Evolutionary conservation across 768 basidiomycete genomes (phyloP).

Genomic region (Panaeolus cyanescens): DNA sequence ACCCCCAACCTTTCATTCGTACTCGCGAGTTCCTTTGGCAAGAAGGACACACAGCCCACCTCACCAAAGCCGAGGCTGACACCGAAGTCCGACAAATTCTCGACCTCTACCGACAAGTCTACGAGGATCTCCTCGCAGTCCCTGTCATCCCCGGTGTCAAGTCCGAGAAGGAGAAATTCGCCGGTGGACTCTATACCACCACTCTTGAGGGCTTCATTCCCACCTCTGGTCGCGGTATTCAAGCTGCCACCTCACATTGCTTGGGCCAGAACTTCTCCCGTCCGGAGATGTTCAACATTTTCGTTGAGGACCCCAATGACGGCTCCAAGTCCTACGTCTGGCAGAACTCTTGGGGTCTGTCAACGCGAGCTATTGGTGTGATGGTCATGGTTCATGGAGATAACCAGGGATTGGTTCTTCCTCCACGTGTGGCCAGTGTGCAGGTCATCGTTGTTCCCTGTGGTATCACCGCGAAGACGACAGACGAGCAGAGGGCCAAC

Average conservation of each 20-base stretch:
- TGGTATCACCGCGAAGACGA: slow-evolving; percentile 87
- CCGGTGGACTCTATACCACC: slow-evolving; percentile 96
- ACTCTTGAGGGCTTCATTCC: slow-evolving; percentile 98
- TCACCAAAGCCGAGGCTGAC: slow-evolving; percentile 89
- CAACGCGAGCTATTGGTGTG: slow-evolving; percentile 94
- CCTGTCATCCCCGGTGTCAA: slow-evolving; percentile 97
- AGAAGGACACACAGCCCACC: slow-evolving; percentile 96
- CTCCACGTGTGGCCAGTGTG: slow-evolving; percentile 92
- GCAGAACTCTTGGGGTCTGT: slow-evolving; percentile 99
- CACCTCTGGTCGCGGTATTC: slow-evolving; percentile 95
- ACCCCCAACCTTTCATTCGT: slow-evolving; percentile 98
- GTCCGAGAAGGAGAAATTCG: slow-evolving; percentile 99
- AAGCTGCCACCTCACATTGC: slow-evolving; percentile 97
- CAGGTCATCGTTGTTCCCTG: slow-evolving; percentile 94
- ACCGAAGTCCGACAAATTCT: slow-evolving; percentile 91
- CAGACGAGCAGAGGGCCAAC: slow-evolving; percentile 61
- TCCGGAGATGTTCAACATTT: slow-evolving; percentile 96
- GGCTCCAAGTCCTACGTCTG: slow-evolving; percentile 76
- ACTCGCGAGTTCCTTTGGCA: slow-evolving; percentile 99
- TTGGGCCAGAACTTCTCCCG: slow-evolving; percentile 98
- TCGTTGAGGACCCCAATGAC: slow-evolving; percentile 91
- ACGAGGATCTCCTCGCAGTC: slow-evolving; percentile 95
- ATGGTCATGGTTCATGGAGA: slow-evolving; percentile 99
- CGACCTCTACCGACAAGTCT: slow-evolving; percentile 93
- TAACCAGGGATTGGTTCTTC: slow-evolving; percentile 94